Evolutionary conservation across 1,284 basidiomycete genomes (phyloP), one percentile per base, ranked within the genome.

Genomic region (Gomphus sp.): DNA sequence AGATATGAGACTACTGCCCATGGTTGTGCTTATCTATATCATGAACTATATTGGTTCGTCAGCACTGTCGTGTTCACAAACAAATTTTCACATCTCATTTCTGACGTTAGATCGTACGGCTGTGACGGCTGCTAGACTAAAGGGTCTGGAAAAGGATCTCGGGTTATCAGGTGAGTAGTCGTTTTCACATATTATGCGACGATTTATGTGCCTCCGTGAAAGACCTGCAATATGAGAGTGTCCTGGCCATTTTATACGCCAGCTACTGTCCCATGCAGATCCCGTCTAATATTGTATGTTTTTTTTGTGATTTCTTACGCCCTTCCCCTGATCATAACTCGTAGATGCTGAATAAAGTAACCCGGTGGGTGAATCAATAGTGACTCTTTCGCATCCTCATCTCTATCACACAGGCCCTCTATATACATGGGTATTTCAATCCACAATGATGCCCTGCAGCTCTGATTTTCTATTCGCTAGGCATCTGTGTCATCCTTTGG

Each of bases 11-110:
- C 68, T 87, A 0, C 66, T 87, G 61, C 82, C 84, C 0, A 82
- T 80, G 0, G 79, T 87, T 57, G 75, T 81, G 50, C 48, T 83
- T 36, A 82, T 87, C 58, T 85, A 76, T 64, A 74, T 87, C 59
- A 79, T 86, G 80, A 87, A 87, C 64, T 85, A 84, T 63, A 84
- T 86, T 55, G 82, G 77, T 70, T 18, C n/a, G 22, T 34, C 8
- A n/a, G 16, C 11, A 28, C 34, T 14, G 22, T 10, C 22, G 12
- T 22, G 58, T 14, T 41, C 48, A 5, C n/a, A 6, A 63, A 45
- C 16, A 18, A 39, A 45, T 36, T 8, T 43, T 33, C 52, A 47
- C 55, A 56, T 48, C 22, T 1, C 48, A n/a, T 45, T 39, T 41
- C 39, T 16, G 47, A 16, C 37, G 43, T 44, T 28, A 4, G 56